Base-by-base conservation (phyloP, 208 protist species). In the Crithidia acanthocephali region DNA sequence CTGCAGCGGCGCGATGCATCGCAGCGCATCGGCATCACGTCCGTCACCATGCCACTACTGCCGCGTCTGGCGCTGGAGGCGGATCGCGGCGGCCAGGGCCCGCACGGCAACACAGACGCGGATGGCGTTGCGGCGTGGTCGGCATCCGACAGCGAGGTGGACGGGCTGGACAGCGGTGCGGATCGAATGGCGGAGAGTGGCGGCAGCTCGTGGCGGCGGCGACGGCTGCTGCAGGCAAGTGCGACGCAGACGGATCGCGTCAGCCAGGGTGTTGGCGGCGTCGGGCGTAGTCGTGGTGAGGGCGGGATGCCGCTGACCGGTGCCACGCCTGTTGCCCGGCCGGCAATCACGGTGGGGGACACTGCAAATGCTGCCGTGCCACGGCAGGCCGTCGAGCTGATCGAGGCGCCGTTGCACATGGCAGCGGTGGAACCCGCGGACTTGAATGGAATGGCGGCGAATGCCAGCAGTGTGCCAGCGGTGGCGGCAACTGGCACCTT, bases 21-120 rank as follows among this genome's bases (percentile, higher is more conserved):
- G 22, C 58, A 37, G 35, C 63, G 48, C 15, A 66, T 77, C n/a
- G 72, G 72, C 25, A 77, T 77, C 56, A 77, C 72, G 6, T 18
- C 63, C 16, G 68, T 77, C 33, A 11, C 56, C 9, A 57, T 60
- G 48, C 33, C 48, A 25, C 47, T 77, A 0, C 57, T 77, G 16
- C 72, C 72, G n/a, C 63, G 58, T 4, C 63, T 77, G 22, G n/a
- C 51, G 20, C 51, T 72, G 25, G 56, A 25, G 35, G 35, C 62
- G 20, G 53, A 69, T 30, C 0, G 18, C n/a, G 33, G 23, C 23
- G 33, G 15, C n/a, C 1, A 15, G 7, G 37, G 23, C 5, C 37
- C 27, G 30, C 42, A 50, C 53, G 40, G 61, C 47, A 69, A 57
- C 33, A 44, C 56, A 2, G 53, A 58, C 42, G 45, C 45, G 15